Evolutionary conservation across 2,329 filamentous ascomycete species (phyloP), one percentile per base, ranked within the genome.

Genomic region (Ceratocystis lukuohia): DNA sequence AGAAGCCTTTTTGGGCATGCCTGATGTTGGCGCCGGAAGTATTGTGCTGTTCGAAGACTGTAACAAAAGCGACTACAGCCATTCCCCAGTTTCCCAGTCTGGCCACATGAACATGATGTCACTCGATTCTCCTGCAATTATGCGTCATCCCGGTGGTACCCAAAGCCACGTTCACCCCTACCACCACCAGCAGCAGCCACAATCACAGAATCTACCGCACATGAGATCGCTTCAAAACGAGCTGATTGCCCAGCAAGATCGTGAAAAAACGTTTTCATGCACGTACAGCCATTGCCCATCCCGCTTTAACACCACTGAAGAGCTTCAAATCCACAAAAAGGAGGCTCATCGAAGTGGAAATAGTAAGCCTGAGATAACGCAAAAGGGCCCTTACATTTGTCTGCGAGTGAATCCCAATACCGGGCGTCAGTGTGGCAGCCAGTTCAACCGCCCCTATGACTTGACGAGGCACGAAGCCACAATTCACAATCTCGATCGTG

Each of bases 401-500:
- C 89, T 92, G 73, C 86, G 92, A 70, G 90, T 93, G 77, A 97
- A 97, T 76, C 93, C 93, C 1, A 93, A 89, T 70, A 97, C 94
- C 0, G 90, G 91, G 69, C 96, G 96, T 78, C 57, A 20, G 17
- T 66, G 65, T 48, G 93, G 90, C 74, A 95, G 91, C 0, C 81
- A 96, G 65, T 97, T 99, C 76, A 96, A 93, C 0, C 82, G 94
- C 22, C 94, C 94, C 1, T 99, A 99, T 79, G 94, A 99, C 75
- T 81, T 99, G 64, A 99, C 94, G 0, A 83, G 94, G 25, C 94
- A 99, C 74, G 94, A 99, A 75, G 93, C 96, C 70, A 97, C 94
- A 0, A 97, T 97, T 70, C 94, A 97, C 81, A 96, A 96, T 71
- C 87, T 86, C 0, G 86, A 89, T 72, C 96, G 96, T 80, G 87